A percentile compares a stretch with the other conserved stretches of the same genome.
These are phyloP conservation scores for Trichosporon coremiiforme DNA, from an alignment of 1,284 basidiomycete genomes.

Conservation along the genomic window DNA sequence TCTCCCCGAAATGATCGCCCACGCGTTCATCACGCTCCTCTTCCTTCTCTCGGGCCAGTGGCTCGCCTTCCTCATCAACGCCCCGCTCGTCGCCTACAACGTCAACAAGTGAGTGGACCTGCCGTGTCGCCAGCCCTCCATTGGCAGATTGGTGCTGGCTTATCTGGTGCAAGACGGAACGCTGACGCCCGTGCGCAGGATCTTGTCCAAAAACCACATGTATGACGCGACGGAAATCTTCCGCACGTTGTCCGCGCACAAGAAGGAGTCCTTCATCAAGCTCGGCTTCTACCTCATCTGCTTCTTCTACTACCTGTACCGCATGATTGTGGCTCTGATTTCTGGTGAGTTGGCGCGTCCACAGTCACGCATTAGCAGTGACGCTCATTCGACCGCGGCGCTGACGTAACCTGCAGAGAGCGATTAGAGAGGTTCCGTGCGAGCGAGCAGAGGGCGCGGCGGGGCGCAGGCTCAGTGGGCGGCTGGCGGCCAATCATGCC, in stretches of 20 bases:
- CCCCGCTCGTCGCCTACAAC: slow-evolving; percentile 86
- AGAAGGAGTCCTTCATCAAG: slow-evolving; percentile 96
- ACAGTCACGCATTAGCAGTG: background rate
- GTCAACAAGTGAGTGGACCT: slow-evolving; percentile 77
- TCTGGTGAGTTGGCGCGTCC: slow-evolving; percentile 58
- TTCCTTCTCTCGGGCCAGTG: slow-evolving; percentile 97
- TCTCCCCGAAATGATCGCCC: slow-evolving; percentile 91
- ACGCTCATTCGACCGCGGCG: background rate
- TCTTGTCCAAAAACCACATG: slow-evolving; percentile 93
- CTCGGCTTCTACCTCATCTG: slow-evolving; percentile 91
- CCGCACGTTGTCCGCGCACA: slow-evolving; percentile 88
- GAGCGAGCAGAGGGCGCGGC: background rate
- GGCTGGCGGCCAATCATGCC: background rate
- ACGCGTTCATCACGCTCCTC: slow-evolving; percentile 82
- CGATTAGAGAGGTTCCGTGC: slow-evolving; percentile 18
- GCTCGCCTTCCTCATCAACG: slow-evolving; percentile 88
- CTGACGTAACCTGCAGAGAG: slow-evolving; percentile 25
- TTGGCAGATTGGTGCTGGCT: background rate
- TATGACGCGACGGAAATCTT: slow-evolving; percentile 99
- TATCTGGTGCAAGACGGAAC: background rate
- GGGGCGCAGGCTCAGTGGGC: background rate
- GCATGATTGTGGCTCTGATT: slow-evolving; percentile 85
- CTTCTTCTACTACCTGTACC: slow-evolving; percentile 96
- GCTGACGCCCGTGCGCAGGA: slow-evolving; percentile 61
- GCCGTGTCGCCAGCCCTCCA: background rate